Evolutionary conservation across 805 yeast genomes (phyloP), one percentile per base, ranked within the genome.

Genomic region (Candida boleticola): DNA sequence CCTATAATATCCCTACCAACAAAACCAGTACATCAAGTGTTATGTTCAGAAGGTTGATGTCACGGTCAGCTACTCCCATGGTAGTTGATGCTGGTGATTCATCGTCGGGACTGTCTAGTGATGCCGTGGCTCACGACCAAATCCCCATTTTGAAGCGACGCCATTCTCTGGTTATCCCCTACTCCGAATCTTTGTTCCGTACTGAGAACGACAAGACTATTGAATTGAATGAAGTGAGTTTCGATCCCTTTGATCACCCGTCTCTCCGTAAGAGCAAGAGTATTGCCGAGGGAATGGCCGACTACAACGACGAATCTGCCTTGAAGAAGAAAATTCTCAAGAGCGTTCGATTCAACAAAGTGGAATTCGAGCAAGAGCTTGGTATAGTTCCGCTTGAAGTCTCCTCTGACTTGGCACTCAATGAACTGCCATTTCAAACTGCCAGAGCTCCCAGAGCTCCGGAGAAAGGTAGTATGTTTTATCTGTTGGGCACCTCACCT

Each of bases 211-310:
- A n/a, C 27, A 38, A 46, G 7, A 20, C 20, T 16, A 25, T 25
- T 11, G 46, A 30, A 7, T 19, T 42, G 16, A 47, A 52, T 10
- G 59, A 53, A 5, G 16, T 39, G 4, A 55, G 58, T 40, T 52
- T 53, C 5, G 57, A 55, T 38, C 58, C 60, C 0, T 55, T 52
- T 39, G 60, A 55, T 4, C 32, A 39, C 21, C 36, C 39, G 34
- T 33, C 44, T 3, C 38, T 55, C n/a, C 45, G 43, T 25, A 37
- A 51, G 39, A 47, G 53, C 19, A 53, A 46, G 29, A 55, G 51
- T 14, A 31, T 47, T 9, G 41, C 37, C 1, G 43, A 42, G 19
- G 44, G 42, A 29, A n/a, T 46, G 52, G 26, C 32, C 49, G 3
- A 18, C 39, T 11, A 7, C 11, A 7, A 7, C 11, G 27, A 23